Conservation (phyloP, 2,329 filamentous ascomycete species). For the Capronia coronata region DNA sequence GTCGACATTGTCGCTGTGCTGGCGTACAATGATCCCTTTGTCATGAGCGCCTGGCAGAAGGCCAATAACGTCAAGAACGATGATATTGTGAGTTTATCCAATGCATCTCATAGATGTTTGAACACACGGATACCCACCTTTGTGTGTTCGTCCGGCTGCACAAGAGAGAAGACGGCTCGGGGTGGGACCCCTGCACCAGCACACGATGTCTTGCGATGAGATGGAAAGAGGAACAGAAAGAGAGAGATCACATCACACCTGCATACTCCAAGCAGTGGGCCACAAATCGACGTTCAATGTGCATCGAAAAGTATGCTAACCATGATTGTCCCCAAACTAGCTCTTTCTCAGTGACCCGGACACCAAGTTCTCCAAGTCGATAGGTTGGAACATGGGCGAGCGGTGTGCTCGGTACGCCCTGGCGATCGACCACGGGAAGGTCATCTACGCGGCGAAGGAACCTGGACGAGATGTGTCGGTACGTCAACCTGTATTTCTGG, state of each 20-base stretch:
- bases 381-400: slow-evolving; percentile 70
- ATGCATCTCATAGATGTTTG: too few relatives aligned
- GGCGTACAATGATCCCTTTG: slow-evolving; percentile 76
- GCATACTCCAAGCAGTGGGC: background rate
- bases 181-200: too few relatives aligned
- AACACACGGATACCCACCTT: too few relatives aligned
- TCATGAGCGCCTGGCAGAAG: slow-evolving; percentile 88
- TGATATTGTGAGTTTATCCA: slow-evolving; percentile 56
- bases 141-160: too few relatives aligned
- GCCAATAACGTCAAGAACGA: slow-evolving; percentile 72
- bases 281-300: background rate
- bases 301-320: slow-evolving; percentile 9
- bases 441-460: slow-evolving; percentile 74
- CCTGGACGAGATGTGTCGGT: slow-evolving; percentile 31
- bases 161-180: too few relatives aligned
- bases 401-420: slow-evolving; percentile 74
- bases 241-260: too few relatives aligned
- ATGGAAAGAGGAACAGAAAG: too few relatives aligned
- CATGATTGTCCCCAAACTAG: slow-evolving; percentile 33
- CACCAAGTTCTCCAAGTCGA: slow-evolving; percentile 66
- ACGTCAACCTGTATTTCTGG: slow-evolving; percentile 5
- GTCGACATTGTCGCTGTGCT: slow-evolving; percentile 77
- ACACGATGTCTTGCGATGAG: too few relatives aligned
- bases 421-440: slow-evolving; percentile 74
- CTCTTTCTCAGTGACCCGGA: slow-evolving; percentile 72